Conservation (phyloP, 768 basidiomycete genomes). For the Plicaturopsis crispa region DNA sequence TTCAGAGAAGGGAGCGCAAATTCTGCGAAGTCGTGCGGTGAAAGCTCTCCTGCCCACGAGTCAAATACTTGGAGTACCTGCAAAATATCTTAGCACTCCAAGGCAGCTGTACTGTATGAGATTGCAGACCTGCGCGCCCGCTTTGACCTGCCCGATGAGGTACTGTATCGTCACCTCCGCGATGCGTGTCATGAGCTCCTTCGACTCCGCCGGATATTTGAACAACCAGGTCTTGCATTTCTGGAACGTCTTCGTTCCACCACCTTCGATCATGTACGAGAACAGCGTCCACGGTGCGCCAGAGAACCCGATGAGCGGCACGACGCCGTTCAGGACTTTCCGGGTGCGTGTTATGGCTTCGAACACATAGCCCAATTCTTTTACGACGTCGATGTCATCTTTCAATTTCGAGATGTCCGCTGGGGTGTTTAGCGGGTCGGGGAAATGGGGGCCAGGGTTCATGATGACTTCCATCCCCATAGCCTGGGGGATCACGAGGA, state of each 20-base stretch:
- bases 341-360: conserved; percentile 86
- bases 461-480: conserved; percentile 95
- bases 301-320: conserved; percentile 95
- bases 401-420: conserved; percentile 60
- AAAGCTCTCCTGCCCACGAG: conserved; percentile 91
- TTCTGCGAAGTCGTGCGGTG: conserved; percentile 74
- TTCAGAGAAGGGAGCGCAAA: conserved; percentile 80
- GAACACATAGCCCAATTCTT: conserved; percentile 86
- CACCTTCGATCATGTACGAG: conserved; percentile 97
- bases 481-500: conserved; percentile 95
- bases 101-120: background rate
- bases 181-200: conserved; percentile 66
- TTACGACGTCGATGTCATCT: conserved; percentile 65
- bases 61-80: conserved; percentile 97
- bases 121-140: conserved; percentile 81
- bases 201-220: conserved; percentile 80
- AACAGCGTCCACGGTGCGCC: conserved; percentile 99
- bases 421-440: conserved; percentile 75
- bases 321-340: conserved; percentile 72
- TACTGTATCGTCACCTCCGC: conserved; percentile 88
- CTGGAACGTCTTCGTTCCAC: conserved; percentile 82
- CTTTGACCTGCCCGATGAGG: conserved; percentile 87
- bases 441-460: conserved; percentile 88
- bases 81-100: too few relatives aligned
- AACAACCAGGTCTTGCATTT: conserved; percentile 95